Base-by-base conservation (phyloP, 2,329 filamentous ascomycete species). In the Ascochyta koolunga region DNA sequence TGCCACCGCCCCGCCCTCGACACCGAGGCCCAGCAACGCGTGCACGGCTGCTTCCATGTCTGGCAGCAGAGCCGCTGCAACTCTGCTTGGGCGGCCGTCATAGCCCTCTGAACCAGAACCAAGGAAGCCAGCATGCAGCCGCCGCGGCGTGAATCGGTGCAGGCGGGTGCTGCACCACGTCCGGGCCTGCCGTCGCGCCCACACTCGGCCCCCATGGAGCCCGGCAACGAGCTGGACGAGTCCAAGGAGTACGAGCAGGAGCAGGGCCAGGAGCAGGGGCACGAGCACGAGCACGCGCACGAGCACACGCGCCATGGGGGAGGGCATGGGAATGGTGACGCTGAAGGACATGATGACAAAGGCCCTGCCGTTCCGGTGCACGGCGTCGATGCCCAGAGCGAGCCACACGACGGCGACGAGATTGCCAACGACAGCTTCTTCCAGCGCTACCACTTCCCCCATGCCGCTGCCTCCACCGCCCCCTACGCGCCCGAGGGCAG, bases 351-450 rank as follows among this genome's bases (percentile, higher is more conserved):
- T 29, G 27, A 29, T 11, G 27, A 5, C 27, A 10, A 29, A n/a
- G n/a, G n/a, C n/a, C n/a, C n/a, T n/a, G n/a, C n/a, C n/a, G n/a
- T n/a, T n/a, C n/a, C n/a, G 8, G 9, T 4, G 8, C 8, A 3
- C 25, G 8, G 10, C 10, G 25, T 4, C 9, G 18, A 15, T 16
- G 58, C 56, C 41, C 83, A 83, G n/a, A 2, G 86, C 88, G n/a
- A 88, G 82, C 86, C 89, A 87, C 65, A 60, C 44, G 73, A 72
- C 37, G 70, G 67, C 61, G 70, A 72, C 24, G 71, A 74, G 50
- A 76, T 76, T 36, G 65, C 69, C 22, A 62, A 64, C 59, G 75
- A 77, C 50, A 68, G 71, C 57, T 77, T 77, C 69, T 77, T 76
- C 68, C 73, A 76, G 66, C 71, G 73, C 48, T 76, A 72, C 65